Base-by-base conservation (phyloP, 2,329 filamentous ascomycete genomes). In the Pyrenochaeta sp. region DNA sequence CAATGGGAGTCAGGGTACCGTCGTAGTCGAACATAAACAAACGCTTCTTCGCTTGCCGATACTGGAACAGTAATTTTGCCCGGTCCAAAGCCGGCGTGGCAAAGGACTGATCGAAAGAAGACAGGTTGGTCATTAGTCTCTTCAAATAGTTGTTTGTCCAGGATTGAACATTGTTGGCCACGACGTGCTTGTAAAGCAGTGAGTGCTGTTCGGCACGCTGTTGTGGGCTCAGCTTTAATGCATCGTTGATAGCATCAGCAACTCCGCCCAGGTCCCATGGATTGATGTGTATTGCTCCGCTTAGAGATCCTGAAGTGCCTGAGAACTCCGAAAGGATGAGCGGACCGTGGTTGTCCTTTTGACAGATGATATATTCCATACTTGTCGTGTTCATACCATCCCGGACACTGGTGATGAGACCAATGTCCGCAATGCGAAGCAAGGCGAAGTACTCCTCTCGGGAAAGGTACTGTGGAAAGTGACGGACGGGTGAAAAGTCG, bases 21-120 rank as follows among this genome's bases (percentile, higher is more conserved):
- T 99, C 95, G 72, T 99, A 99, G 80, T 99, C 95, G 74, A 98
- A 97, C 91, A 99, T 94, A 82, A 98, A 97, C 2, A 99, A 83
- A 10, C 95, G 88, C 78, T 91, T 92, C 61, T 86, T 86, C 3
- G 92, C 88, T 39, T 85, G 82, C 59, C 88, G 87, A 78, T 97
- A 98, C 59, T 89, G 89, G 53, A 84, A 81, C 37, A 96, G 82
- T 65, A 97, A 79, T 61, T 87, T 83, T 3, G 88, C 83, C 36
- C 89, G 88, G 74, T 98, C 93, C 22, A 98, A 86, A 1, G 90
- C 84, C 0, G 94, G 94, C 0, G 94, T 98, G 3, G 90, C 87
- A 56, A 90, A 86, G 10, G 88, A 86, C 59, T 90, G 88, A 65
- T 90, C 90, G 69, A 90, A 90, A 15, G 90, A 91, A 24, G 89